phyloP scores from a whole-genome alignment of 2,329 filamentous ascomycete species.

The Coniochaeta sp. region DNA sequence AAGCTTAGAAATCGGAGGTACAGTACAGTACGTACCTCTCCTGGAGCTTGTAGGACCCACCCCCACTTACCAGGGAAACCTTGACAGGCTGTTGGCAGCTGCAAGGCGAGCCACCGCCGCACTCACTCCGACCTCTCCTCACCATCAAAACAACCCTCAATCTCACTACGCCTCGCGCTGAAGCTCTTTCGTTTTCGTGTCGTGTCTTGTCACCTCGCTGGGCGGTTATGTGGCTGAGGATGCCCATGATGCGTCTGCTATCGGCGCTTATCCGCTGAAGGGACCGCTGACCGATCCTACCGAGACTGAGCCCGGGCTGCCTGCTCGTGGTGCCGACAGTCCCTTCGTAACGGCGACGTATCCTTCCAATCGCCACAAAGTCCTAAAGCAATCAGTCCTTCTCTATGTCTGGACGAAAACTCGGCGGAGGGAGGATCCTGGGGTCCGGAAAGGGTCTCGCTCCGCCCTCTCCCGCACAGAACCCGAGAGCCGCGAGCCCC shows the following conservation, averaged over 20 bases:
- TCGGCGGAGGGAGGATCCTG: slow-evolving; percentile 87
- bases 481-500: slow-evolving; percentile 37
- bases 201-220: background rate
- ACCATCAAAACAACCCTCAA: background rate
- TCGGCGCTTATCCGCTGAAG: background rate
- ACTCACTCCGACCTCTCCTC: background rate
- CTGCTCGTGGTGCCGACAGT: background rate
- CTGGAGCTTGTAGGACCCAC: background rate
- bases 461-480: slow-evolving; percentile 42
- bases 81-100: background rate
- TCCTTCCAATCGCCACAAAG: background rate
- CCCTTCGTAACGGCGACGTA: background rate
- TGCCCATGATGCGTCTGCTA: background rate
- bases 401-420: slow-evolving; percentile 72
- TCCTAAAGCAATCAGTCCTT: background rate
- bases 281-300: background rate
- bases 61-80: background rate
- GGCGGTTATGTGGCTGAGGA: background rate
- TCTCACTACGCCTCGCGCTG: background rate
- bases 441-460: slow-evolving; percentile 80
- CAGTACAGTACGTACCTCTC: background rate
- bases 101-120: background rate
- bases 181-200: background rate
- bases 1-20: background rate
- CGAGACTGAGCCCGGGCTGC: background rate